Evolutionary conservation across 148 eudicot species (phyloP).

Genomic region (Polygonum maritimum): DNA sequence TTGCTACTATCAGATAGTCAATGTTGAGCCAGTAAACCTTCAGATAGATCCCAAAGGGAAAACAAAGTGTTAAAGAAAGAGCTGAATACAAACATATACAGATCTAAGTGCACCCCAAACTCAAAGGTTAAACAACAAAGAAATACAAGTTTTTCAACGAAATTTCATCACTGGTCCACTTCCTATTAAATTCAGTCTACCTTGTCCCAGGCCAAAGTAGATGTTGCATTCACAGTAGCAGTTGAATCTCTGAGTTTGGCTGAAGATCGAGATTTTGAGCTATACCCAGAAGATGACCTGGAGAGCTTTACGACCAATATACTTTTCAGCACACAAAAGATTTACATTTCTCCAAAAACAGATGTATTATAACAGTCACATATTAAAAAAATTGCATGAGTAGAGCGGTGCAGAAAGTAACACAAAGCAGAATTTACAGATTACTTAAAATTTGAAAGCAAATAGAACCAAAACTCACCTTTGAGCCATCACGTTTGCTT

Average conservation of each 20-base stretch:
- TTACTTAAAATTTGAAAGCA: background rate
- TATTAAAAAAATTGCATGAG: background rate
- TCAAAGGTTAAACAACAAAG: background rate
- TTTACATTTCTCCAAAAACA: background rate
- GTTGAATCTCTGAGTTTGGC: conserved; percentile 38
- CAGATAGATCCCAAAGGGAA: background rate
- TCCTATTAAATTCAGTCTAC: conserved; percentile 22
- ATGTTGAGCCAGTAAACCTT: conserved; percentile 88
- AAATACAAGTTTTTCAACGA: background rate
- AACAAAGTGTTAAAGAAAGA: background rate
- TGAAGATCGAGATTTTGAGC: conserved; percentile 55
- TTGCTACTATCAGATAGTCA: conserved; percentile 79
- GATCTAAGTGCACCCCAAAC: background rate
- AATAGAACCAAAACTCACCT: conserved; percentile 24
- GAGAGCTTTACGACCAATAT: conserved; percentile 23
- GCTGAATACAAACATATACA: background rate
- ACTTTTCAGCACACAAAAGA: background rate
- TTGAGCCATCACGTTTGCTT: conserved; percentile 35
- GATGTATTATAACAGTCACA: background rate
- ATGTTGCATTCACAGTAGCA: conserved; percentile 23
- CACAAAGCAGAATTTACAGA: background rate
- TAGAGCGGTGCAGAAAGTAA: background rate
- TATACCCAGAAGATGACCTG: conserved; percentile 45
- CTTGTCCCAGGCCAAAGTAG: conserved; percentile 71
- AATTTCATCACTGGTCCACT: background rate